Conservation (phyloP, 139 green algal species). For the Pleodorina starrii region DNA sequence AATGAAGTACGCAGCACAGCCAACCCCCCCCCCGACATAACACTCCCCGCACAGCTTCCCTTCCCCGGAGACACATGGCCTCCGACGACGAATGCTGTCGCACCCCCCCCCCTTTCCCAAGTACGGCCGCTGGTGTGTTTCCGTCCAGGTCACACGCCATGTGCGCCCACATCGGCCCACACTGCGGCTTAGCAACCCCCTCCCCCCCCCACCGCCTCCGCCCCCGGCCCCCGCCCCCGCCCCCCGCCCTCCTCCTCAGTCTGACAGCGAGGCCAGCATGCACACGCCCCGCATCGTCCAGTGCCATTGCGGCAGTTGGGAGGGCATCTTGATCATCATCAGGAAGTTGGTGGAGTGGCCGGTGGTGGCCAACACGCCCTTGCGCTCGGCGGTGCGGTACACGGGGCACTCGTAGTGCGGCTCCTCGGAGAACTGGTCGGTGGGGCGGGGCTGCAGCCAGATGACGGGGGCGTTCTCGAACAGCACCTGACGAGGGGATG, state of each 20-base stretch:
- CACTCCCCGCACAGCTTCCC: too few relatives aligned
- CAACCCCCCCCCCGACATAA: too few relatives aligned
- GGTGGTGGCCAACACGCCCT: conserved; percentile 82
- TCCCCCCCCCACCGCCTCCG: too few relatives aligned
- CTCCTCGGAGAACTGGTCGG: conserved; percentile 63
- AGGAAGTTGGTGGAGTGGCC: conserved; percentile 92
- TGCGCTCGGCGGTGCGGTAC: conserved; percentile 82
- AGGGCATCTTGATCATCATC: conserved; percentile 81
- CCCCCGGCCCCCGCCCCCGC: too few relatives aligned
- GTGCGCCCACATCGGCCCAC: too few relatives aligned
- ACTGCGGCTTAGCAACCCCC: too few relatives aligned
- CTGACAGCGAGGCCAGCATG: conserved; percentile 65
- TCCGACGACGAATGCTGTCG: too few relatives aligned
- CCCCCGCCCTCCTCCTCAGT: background rate
- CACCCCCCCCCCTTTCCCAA: too few relatives aligned
- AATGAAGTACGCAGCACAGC: too few relatives aligned
- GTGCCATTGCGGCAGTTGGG: conserved; percentile 65
- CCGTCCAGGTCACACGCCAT: too few relatives aligned
- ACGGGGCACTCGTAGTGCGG: conserved; percentile 84
- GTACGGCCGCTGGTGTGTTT: too few relatives aligned
- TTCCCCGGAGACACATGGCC: too few relatives aligned
- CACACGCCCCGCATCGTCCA: conserved; percentile 84
- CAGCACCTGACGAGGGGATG: conserved; percentile 75
- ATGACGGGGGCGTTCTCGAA: conserved; percentile 79
- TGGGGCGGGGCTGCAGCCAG: conserved; percentile 77